Percentiles rank a stretch among this genome's conserved stretches.
phyloP scores from a whole-genome alignment of 2,329 filamentous ascomycete species.

The Fusarium haematococcum region DNA sequence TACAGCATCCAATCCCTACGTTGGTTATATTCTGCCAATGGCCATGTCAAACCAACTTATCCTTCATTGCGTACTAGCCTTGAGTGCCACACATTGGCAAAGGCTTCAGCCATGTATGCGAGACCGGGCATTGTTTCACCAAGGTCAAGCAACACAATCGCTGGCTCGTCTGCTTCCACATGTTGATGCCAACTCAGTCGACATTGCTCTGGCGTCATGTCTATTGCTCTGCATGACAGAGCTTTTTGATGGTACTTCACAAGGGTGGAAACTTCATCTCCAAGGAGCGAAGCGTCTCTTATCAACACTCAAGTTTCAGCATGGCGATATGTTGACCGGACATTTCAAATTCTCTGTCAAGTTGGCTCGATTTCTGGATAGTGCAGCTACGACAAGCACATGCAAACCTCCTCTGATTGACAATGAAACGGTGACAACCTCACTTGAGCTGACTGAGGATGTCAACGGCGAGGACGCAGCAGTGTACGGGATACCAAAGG shows the following conservation, averaged over 20 bases:
- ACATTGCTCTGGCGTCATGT: slow-evolving; percentile 54
- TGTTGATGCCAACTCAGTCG: slow-evolving; percentile 47
- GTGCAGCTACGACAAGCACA: slow-evolving; percentile 49
- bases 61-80: slow-evolving; percentile 49
- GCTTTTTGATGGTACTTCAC: slow-evolving; percentile 55
- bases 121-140: slow-evolving; percentile 47
- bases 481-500: slow-evolving; percentile 52
- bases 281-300: slow-evolving; percentile 56
- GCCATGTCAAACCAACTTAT: slow-evolving; percentile 49
- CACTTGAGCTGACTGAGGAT: slow-evolving; percentile 42
- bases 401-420: slow-evolving; percentile 51
- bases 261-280: slow-evolving; percentile 57
- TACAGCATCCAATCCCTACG: slow-evolving; percentile 47
- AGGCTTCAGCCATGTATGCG: slow-evolving; percentile 48
- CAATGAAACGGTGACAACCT: slow-evolving; percentile 45
- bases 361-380: slow-evolving; percentile 49
- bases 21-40: slow-evolving; percentile 48
- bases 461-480: slow-evolving; percentile 49
- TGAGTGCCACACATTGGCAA: slow-evolving; percentile 51
- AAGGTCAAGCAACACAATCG: slow-evolving; percentile 48
- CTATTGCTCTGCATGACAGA: slow-evolving; percentile 57
- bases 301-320: slow-evolving; percentile 46
- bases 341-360: slow-evolving; percentile 53
- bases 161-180: slow-evolving; percentile 50
- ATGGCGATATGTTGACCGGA: slow-evolving; percentile 50